phyloP scores from a whole-genome alignment of 2,329 filamentous ascomycete genomes.

The Colletotrichum filicis region DNA sequence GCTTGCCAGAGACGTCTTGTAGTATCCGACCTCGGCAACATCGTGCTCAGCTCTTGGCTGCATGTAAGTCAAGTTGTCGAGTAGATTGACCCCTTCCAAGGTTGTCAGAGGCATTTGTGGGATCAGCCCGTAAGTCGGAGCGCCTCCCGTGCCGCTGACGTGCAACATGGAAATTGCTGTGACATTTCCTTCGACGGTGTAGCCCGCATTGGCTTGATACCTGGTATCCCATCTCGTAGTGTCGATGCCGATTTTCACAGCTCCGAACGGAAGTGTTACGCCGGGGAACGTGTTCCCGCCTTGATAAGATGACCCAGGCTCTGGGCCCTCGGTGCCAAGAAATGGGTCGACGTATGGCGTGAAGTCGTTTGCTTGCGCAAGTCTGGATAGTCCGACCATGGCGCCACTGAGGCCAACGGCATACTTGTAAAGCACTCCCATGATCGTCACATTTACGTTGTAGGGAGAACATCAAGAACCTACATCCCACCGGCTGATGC shows the following conservation, averaged over 20 bases:
- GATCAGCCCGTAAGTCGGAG: slow-evolving; percentile 67
- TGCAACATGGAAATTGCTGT: slow-evolving; percentile 65
- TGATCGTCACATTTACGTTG: background rate
- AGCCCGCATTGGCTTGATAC: slow-evolving; percentile 48
- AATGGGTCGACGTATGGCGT: slow-evolving; percentile 56
- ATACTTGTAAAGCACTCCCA: slow-evolving; percentile 1
- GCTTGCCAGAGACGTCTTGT: slow-evolving; percentile 59
- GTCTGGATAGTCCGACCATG: background rate
- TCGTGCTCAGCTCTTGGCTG: slow-evolving; percentile 52
- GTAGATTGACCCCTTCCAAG: slow-evolving; percentile 54
- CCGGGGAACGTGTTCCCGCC: slow-evolving; percentile 58
- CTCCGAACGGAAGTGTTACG: slow-evolving; percentile 54
- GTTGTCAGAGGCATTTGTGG: slow-evolving; percentile 57
- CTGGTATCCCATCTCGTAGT: slow-evolving; percentile 42
- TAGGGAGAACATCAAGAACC: background rate
- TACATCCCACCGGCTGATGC: background rate
- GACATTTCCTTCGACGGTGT: slow-evolving; percentile 54
- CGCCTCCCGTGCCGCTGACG: slow-evolving; percentile 67
- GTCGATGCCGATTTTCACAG: slow-evolving; percentile 57
- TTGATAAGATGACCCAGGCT: slow-evolving; percentile 54
- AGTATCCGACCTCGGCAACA: slow-evolving; percentile 63
- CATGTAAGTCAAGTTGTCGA: slow-evolving; percentile 61
- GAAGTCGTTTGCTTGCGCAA: slow-evolving; percentile 14
- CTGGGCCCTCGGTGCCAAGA: slow-evolving; percentile 58
- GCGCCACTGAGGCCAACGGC: background rate